Base-by-base conservation (phyloP, 352 stramenopile species). In the Phytophthora palmivora region DNA sequence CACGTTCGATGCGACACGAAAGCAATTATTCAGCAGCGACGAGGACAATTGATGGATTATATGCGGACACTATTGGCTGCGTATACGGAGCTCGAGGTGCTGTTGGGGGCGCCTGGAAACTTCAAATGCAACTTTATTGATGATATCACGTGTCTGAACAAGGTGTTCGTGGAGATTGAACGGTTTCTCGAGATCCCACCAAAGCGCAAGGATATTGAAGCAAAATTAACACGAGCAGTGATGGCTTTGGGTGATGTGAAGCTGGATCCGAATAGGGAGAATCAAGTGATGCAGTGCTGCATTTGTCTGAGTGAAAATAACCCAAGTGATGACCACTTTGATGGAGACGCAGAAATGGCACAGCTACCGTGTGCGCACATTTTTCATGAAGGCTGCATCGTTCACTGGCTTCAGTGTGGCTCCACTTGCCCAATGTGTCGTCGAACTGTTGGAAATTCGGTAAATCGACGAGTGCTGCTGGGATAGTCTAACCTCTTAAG, bases 381-480 rank as follows among this genome's bases (percentile, higher is more conserved):
- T 22, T 89, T 85, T 46, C 80, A 88, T 55, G 78, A 88, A 63
- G 58, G 79, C 64, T 89, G 80, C 43, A 71, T 88, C 28, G 74
- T 88, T 39, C 67, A 72, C 48, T 89, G 80, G 80, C 76, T 88
- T 33, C 74, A 71, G 19, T 70, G 70, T 9, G 78, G 76, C 34
- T 68, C 63, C 32, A 85, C 76, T 6, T 89, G 80, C 30, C 80
- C 80, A 5, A 56, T 88, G 10, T 89, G 78, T 21, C 79, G 79
- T 11, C 41, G 36, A 2, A 28, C 34, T 53, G 50, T 72, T 50
- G 49, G 41, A 30, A 34, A 62, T 8, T 19, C 24, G 9, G 34
- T 36, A 52, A 71, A 7, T 46, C 30, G 58, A 58, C 22, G 56
- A 55, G 49, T 58, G n/a, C 38, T n/a, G n/a, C 21, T 48, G 8